Base-by-base conservation (phyloP, 768 basidiomycete species). In the Kwoniella botswanensis region DNA sequence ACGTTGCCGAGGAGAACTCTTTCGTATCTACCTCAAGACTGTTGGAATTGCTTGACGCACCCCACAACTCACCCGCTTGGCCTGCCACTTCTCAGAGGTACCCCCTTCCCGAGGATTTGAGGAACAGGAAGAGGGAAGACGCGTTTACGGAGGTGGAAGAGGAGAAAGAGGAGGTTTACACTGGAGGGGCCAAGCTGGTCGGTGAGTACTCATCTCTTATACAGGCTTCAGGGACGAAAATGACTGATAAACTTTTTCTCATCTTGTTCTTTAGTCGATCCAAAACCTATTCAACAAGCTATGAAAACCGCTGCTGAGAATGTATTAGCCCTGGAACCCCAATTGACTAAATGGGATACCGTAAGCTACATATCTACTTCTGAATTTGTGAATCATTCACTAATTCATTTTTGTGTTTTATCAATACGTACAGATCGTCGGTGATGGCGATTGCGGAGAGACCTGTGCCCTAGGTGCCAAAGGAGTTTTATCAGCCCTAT, bases 361-460 rank as follows among this genome's bases (percentile, higher is more conserved):
- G 79, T 80, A 26, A 26, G 26, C 26, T 26, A 26, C 26, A 2
- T 26, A 26, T 26, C 26, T 3, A 26, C 26, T 26, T 26, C 26
- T 26, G 26, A 26, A 2, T 26, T 26, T 26, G 26, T 26, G 26
- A 26, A 26, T 26, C 26, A 26, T 26, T 26, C 26, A 26, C 26
- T 26, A 26, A 26, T 26, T 26, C 26, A 26, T 26, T 26, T 24
- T 22, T 56, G 24, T 12, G 11, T 15, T 24, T 44, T 52, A 11
- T 12, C 35, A 42, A 13, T 17, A 21, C 52, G 4, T 35, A 15
- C 54, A 80, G 79, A 82, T 82, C 57, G 81, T 82, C n/a, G 81
- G 81, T 18, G 81, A 82, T 69, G 81, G 81, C 4, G 81, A 82
- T 60, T 82, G 81, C 55, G 81, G 81, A 2, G 81, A 82, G 57